Evolutionary conservation across 106 monocot genomes (phyloP), one percentile per base, ranked within the genome.

Genomic region (Allium sativum): DNA sequence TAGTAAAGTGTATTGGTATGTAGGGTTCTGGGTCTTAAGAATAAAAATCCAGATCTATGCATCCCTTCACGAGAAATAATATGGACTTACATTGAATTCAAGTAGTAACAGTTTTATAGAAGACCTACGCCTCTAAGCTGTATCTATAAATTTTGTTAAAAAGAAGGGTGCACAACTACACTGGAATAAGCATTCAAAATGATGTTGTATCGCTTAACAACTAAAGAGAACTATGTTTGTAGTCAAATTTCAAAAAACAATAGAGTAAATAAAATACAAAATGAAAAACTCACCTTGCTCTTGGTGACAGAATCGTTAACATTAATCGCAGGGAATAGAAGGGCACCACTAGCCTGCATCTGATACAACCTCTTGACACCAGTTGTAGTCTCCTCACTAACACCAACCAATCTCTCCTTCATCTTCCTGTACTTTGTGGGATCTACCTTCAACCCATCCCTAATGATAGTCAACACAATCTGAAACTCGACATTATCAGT

Each of bases 291-390:
- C 63, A 82, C 82, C 82, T 82, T 82, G 82, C 82, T 82, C 77
- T 82, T 82, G 77, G 82, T 82, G 43, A 82, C 82, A 18, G 82
- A 77, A 52, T 82, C 82, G 42, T 82, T 82, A 70, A 82, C 82
- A 47, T 82, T 82, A 63, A 82, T 82, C 56, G 74, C 78, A 13
- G 82, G 78, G 68, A 82, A 78, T 14, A 82, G 65, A 12, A 78
- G 75, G 16, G 71, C 67, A 4, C 74, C 75, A 45, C 47, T 82
- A 48, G 67, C 67, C 67, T 78, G 70, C 70, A 76, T 70, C 70
- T 76, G 65, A 52, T 70, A 75, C n/a, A 68, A 42, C 62, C 68
- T 63, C 69, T 69, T 64, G 56, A 75, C 75, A 8, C 64, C 76
- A 42, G 70, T 76, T 53, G 70, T 76, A 40, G 76, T 70, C 65